Conservation (phyloP, 805 yeast genomes). For the Starmerella kuoi region DNA sequence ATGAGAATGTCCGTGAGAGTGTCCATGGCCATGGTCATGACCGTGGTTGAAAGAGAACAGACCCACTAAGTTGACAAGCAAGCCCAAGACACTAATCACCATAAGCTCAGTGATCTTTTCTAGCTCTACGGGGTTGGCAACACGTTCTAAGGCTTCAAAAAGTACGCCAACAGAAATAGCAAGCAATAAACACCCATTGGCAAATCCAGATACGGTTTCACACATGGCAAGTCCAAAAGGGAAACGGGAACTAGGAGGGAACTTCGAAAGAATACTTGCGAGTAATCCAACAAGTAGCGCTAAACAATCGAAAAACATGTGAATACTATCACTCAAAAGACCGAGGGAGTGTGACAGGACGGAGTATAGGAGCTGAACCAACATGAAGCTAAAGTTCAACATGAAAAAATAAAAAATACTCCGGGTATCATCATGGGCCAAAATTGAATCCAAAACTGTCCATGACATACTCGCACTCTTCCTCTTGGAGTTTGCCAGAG, state of each 20-base stretch:
- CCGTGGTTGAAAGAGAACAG: conserved; percentile 81
- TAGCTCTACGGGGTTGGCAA: conserved; percentile 62
- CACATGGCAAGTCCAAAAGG: conserved; percentile 80
- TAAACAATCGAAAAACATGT: conserved; percentile 91
- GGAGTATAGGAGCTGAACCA: conserved; percentile 82
- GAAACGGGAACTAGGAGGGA: conserved; percentile 51
- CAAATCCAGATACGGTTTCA: conserved; percentile 88
- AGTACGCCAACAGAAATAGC: conserved; percentile 84
- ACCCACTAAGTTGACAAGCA: conserved; percentile 81
- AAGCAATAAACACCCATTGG: conserved; percentile 77
- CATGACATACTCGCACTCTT: conserved; percentile 6
- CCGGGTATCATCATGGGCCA: conserved; percentile 58
- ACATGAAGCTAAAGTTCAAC: conserved; percentile 84
- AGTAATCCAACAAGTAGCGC: conserved; percentile 80
- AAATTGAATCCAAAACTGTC: conserved; percentile 29
- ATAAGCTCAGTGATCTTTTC: conserved; percentile 74
- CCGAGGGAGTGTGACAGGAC: conserved; percentile 88
- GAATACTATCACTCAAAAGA: conserved; percentile 80
- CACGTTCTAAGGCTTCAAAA: conserved; percentile 73
- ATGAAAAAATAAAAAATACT: conserved; percentile 80
- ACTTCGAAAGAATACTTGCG: conserved; percentile 59
- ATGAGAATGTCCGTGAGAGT: conserved; percentile 22
- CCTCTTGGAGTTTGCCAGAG: background rate
- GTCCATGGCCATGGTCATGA: conserved; percentile 30
- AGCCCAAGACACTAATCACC: conserved; percentile 72